Conservation (phyloP, 2,329 filamentous ascomycete genomes). For the Fusarium pseudocircinatum region DNA sequence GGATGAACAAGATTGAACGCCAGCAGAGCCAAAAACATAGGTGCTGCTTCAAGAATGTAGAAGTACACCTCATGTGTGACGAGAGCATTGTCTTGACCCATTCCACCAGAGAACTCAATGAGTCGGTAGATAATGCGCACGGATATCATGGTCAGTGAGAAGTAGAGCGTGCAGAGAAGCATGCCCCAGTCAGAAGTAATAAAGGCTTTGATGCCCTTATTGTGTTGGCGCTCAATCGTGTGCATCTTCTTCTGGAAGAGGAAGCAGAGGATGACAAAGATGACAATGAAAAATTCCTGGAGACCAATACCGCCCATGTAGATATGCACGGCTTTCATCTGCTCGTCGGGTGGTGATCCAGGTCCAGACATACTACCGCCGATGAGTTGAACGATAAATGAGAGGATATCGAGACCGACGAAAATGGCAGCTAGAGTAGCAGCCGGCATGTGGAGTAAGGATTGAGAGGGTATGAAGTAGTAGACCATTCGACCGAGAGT, state of each 20-base stretch:
- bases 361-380: constrained; percentile 46
- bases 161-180: constrained; percentile 46
- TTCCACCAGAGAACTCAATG: constrained; percentile 58
- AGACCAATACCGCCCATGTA: constrained; percentile 65
- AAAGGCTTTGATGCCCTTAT: background rate
- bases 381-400: constrained; percentile 48
- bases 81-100: constrained; percentile 37
- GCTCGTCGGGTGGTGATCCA: constrained; percentile 38
- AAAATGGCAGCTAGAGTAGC: constrained; percentile 51
- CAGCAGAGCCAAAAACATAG: constrained; percentile 56
- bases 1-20: constrained; percentile 56
- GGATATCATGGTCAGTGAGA: constrained; percentile 49
- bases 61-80: constrained; percentile 56
- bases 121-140: constrained; percentile 65
- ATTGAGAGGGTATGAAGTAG: constrained; percentile 51
- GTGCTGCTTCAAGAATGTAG: constrained; percentile 55
- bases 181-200: constrained; percentile 15
- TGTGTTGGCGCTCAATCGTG: background rate
- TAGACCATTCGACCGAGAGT: constrained; percentile 57
- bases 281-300: constrained; percentile 60
- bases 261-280: constrained; percentile 53
- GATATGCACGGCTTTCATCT: constrained; percentile 50
- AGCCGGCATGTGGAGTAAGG: constrained; percentile 51
- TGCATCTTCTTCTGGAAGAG: constrained; percentile 27
- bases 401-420: constrained; percentile 53